A percentile compares a stretch with the other conserved stretches of the same genome.
These are phyloP conservation scores for Wickerhamiella azymoides DNA, from an alignment of 805 yeast species.

Conservation along the genomic window DNA sequence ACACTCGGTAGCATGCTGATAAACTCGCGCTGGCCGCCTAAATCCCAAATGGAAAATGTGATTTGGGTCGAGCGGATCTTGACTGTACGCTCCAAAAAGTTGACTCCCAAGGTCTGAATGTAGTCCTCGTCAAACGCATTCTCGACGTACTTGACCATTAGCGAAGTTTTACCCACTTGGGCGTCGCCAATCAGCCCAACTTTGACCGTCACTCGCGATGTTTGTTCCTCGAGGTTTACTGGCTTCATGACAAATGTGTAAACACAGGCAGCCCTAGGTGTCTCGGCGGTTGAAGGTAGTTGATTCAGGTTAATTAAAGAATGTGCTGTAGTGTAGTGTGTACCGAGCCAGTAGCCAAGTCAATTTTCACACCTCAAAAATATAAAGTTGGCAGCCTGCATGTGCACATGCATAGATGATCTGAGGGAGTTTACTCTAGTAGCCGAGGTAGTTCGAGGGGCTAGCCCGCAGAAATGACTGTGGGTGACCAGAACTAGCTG, in stretches of 20 bases:
- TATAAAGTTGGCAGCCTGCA: too few relatives aligned
- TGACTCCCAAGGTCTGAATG: conserved; percentile 89
- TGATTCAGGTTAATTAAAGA: too few relatives aligned
- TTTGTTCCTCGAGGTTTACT: conserved; percentile 21
- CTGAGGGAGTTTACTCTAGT: too few relatives aligned
- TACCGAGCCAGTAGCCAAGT: too few relatives aligned
- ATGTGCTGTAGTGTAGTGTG: too few relatives aligned
- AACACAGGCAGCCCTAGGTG: background rate
- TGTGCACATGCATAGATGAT: too few relatives aligned
- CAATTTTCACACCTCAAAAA: too few relatives aligned
- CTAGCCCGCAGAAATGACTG: too few relatives aligned
- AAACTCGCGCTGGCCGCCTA: conserved; percentile 92
- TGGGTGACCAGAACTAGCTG: too few relatives aligned
- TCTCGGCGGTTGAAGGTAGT: too few relatives aligned
- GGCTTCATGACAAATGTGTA: conserved; percentile 11
- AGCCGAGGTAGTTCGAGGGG: too few relatives aligned
- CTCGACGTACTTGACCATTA: conserved; percentile 96
- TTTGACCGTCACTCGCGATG: conserved; percentile 35
- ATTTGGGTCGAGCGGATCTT: conserved; percentile 75
- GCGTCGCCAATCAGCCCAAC: conserved; percentile 94
- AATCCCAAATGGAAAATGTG: conserved; percentile 85
- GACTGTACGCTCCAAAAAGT: conserved; percentile 82
- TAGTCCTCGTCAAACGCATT: conserved; percentile 84
- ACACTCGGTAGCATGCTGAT: conserved; percentile 91
- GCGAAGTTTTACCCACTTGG: conserved; percentile 87